phyloP scores from a whole-genome alignment of 140 eudicot genomes.

The Ambrosia hybrid region DNA sequence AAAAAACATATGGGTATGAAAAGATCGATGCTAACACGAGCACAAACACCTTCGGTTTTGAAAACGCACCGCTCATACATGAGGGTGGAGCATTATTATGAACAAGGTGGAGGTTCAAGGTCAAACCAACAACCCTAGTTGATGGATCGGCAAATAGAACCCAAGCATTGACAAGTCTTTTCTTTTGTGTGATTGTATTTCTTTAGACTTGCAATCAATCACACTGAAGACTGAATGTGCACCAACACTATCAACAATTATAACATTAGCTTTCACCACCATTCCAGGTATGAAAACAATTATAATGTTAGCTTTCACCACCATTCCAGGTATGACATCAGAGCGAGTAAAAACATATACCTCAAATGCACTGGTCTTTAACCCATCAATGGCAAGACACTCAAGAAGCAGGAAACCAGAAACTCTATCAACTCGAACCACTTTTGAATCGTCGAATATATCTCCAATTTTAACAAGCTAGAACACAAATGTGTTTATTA shows the following conservation, averaged over 20 bases:
- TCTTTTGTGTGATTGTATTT: constrained; percentile 94
- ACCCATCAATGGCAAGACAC: constrained; percentile 83
- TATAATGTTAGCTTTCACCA: constrained; percentile 82
- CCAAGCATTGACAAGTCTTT: constrained; percentile 93
- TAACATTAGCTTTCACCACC: too few species aligned
- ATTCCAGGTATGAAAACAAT: too few species aligned
- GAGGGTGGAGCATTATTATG: constrained; percentile 73
- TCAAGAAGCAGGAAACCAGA: constrained; percentile 85
- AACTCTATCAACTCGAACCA: constrained; percentile 78
- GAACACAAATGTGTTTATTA: too few species aligned
- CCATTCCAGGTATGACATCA: constrained; percentile 98
- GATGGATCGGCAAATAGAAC: constrained; percentile 79
- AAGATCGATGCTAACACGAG: too few species aligned
- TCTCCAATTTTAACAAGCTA: constrained; percentile 83
- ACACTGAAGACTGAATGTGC: constrained; percentile 81
- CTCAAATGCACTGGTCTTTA: constrained; percentile 94
- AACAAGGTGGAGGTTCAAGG: constrained; percentile 74
- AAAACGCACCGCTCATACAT: too few species aligned
- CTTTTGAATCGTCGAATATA: constrained; percentile 74
- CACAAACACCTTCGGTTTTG: too few species aligned
- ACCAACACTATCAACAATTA: constrained; percentile 71
- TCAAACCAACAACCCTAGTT: constrained; percentile 85
- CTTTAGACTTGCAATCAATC: constrained; percentile 97
- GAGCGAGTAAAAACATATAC: constrained; percentile 92
- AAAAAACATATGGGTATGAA: too few species aligned